phyloP scores from a whole-genome alignment of 768 basidiomycete species.

The Multifurca ochricompacta region DNA sequence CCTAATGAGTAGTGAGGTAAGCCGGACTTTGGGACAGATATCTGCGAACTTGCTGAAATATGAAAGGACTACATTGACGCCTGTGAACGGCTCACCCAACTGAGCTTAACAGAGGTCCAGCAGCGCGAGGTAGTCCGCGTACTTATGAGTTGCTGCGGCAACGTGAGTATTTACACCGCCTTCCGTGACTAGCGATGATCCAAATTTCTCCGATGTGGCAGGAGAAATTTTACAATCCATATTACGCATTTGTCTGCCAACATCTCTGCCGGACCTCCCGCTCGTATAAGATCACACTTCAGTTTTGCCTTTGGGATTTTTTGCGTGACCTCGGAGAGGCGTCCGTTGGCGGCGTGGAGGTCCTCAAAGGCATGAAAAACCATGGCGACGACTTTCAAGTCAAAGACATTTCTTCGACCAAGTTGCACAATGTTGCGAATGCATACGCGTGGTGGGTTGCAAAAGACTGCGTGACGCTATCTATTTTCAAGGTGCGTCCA shows the following conservation, averaged over 20 bases:
- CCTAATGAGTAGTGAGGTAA: constrained; percentile 90
- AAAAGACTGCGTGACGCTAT: constrained; percentile 66
- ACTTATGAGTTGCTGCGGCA: constrained; percentile 84
- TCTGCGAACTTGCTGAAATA: background rate
- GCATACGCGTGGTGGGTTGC: constrained; percentile 93
- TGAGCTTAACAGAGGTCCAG: constrained; percentile 81
- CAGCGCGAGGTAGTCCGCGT: constrained; percentile 95
- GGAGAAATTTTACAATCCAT: constrained; percentile 94
- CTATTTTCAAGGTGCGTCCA: constrained; percentile 69
- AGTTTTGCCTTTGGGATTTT: constrained; percentile 96
- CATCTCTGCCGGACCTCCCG: constrained; percentile 74
- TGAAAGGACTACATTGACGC: constrained; percentile 92
- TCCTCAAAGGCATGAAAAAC: constrained; percentile 54
- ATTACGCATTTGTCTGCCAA: constrained; percentile 84
- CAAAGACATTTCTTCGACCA: constrained; percentile 47
- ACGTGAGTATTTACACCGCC: constrained; percentile 41
- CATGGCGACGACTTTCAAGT: constrained; percentile 40
- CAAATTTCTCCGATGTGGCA: constrained; percentile 25
- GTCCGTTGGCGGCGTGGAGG: constrained; percentile 69
- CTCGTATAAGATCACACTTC: constrained; percentile 84
- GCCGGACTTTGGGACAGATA: constrained; percentile 24
- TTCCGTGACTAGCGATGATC: constrained; percentile 6
- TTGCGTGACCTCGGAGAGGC: constrained; percentile 84
- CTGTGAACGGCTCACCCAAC: constrained; percentile 77
- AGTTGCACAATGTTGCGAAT: constrained; percentile 66